Conservation (phyloP, 352 stramenopile genomes). For the Phytophthora colocasiae region DNA sequence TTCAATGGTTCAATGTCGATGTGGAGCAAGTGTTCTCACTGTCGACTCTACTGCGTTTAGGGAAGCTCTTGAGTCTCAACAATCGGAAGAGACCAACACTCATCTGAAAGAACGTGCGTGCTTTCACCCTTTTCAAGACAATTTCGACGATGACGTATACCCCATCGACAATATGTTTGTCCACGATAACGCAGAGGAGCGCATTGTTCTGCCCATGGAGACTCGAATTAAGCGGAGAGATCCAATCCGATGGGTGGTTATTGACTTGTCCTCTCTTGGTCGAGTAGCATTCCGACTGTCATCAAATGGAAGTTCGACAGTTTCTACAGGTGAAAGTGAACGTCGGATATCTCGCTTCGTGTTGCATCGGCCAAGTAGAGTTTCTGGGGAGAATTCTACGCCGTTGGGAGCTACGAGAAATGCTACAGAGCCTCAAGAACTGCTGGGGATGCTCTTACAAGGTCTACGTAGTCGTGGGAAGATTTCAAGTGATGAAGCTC, state of each 20-base stretch:
- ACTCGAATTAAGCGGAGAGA: slow-evolving; percentile 22
- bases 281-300: slow-evolving; percentile 4
- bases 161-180: slow-evolving; percentile 31
- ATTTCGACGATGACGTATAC: slow-evolving; percentile 30
- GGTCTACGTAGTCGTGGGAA: slow-evolving; percentile 22
- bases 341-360: slow-evolving; percentile 19
- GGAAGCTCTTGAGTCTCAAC: slow-evolving; percentile 20
- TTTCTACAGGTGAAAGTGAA: background rate
- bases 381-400: slow-evolving; percentile 3
- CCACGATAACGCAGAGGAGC: slow-evolving; percentile 43
- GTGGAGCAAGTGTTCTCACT: slow-evolving; percentile 49
- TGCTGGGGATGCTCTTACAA: slow-evolving; percentile 20
- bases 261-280: slow-evolving; percentile 39
- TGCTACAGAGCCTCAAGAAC: background rate
- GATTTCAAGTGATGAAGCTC: background rate
- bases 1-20: slow-evolving; percentile 47
- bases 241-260: slow-evolving; percentile 43
- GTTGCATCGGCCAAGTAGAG: slow-evolving; percentile 10
- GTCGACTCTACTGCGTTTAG: slow-evolving; percentile 21
- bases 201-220: slow-evolving; percentile 47
- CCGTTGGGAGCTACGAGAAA: background rate
- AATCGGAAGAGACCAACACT: too few relatives aligned
- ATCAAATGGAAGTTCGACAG: background rate
- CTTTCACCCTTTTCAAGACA: slow-evolving; percentile 47
- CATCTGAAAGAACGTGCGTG: slow-evolving; percentile 14